These are phyloP conservation scores for Agroathelia rolfsii DNA, from an alignment of 1,284 basidiomycete species.

Conservation along the genomic window DNA sequence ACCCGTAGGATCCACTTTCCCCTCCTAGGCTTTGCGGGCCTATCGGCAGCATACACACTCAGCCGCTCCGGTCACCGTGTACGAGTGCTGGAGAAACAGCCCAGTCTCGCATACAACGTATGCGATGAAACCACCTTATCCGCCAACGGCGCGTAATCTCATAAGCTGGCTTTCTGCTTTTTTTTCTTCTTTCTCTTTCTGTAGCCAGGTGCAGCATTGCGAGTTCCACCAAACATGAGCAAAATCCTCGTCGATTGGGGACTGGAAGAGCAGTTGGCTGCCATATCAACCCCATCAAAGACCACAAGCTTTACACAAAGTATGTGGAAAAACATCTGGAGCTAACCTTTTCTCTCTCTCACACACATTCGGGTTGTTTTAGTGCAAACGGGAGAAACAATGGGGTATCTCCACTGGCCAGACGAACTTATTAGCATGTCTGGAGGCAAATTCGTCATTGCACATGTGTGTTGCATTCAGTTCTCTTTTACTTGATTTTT, in stretches of 20 bases:
- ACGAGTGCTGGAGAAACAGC: conserved; percentile 34
- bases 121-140: too few species aligned
- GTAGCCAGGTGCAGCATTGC: conserved; percentile 26
- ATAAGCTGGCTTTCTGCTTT: conserved; percentile 5
- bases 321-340: conserved; percentile 1
- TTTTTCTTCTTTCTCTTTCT: background rate
- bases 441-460: conserved; percentile 41
- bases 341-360: background rate
- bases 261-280: conserved; percentile 29
- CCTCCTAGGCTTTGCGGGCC: conserved; percentile 30
- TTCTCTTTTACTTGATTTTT: conserved; percentile 4
- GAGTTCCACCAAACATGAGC: conserved; percentile 41
- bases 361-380: background rate
- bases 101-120: too few species aligned
- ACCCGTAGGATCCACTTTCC: background rate
- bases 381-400: conserved; percentile 35
- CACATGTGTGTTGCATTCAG: conserved; percentile 28
- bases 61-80: conserved; percentile 39
- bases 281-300: too few species aligned
- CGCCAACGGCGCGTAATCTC: background rate
- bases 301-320: conserved; percentile 3
- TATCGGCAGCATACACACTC: conserved; percentile 41
- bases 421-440: conserved; percentile 43
- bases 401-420: conserved; percentile 40
- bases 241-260: conserved; percentile 46